Conservation (phyloP, 495 filamentous ascomycete genomes). For the Echria macrotheca region DNA sequence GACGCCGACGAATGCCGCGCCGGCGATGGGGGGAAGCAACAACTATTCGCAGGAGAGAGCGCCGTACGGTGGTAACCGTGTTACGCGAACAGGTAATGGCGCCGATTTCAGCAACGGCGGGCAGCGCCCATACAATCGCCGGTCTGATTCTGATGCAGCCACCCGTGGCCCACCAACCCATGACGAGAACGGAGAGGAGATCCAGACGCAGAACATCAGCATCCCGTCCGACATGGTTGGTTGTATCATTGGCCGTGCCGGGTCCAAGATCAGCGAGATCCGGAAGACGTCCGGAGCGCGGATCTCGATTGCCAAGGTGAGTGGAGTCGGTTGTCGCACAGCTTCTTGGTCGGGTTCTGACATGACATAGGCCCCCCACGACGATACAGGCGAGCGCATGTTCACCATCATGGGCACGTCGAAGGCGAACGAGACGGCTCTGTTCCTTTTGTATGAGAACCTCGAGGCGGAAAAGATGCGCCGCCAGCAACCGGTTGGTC, state of each 20-base stretch:
- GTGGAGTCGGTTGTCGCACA: conserved; percentile 1
- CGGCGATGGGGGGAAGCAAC: conserved; percentile 29
- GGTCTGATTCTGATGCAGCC: conserved; percentile 73
- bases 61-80: conserved; percentile 61
- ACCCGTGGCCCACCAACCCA: conserved; percentile 70
- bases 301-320: conserved; percentile 91
- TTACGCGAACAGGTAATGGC: conserved; percentile 92
- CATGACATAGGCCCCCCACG: conserved; percentile 64
- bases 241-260: conserved; percentile 93
- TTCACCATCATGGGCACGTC: conserved; percentile 97
- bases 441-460: conserved; percentile 97
- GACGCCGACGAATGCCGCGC: conserved; percentile 56
- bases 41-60: conserved; percentile 33
- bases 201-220: conserved; percentile 98
- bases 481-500: conserved; percentile 59
- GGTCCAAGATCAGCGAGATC: conserved; percentile 97
- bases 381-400: conserved; percentile 97
- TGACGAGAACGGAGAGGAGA: conserved; percentile 93
- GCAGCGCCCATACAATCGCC: conserved; percentile 59
- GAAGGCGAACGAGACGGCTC: conserved; percentile 85
- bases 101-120: conserved; percentile 90
- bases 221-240: conserved; percentile 99
- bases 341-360: background rate
- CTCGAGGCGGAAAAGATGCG: conserved; percentile 98
- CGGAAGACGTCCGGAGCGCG: conserved; percentile 90